Evolutionary conservation across 2,329 filamentous ascomycete species (phyloP).

Genomic region (Colletotrichum neosansevieriae): DNA sequence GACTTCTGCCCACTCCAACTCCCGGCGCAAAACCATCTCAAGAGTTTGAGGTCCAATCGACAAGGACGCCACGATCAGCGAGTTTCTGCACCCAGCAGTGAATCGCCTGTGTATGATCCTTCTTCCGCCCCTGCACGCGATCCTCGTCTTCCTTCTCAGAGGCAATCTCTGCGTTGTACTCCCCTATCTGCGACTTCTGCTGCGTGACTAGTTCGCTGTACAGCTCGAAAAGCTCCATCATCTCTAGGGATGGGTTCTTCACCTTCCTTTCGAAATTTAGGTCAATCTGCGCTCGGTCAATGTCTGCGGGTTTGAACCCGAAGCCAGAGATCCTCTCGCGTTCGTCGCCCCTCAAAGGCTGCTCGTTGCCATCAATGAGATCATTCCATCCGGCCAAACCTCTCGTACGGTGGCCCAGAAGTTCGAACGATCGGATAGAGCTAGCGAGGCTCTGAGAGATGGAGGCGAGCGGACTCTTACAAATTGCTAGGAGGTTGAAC

Average conservation of each 20-base stretch:
- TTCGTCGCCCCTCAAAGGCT: constrained; percentile 43
- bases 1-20: background rate
- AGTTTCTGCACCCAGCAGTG: constrained; percentile 77
- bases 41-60: constrained; percentile 49
- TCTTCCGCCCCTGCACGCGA: constrained; percentile 66
- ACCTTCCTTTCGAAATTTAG: constrained; percentile 27
- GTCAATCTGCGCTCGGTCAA: constrained; percentile 43
- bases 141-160: constrained; percentile 61
- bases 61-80: constrained; percentile 73
- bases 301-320: constrained; percentile 44
- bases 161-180: constrained; percentile 63
- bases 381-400: constrained; percentile 26
- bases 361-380: constrained; percentile 26
- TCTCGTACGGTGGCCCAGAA: constrained; percentile 55
- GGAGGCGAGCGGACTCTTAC: constrained; percentile 70
- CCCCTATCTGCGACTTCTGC: constrained; percentile 55
- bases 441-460: constrained; percentile 61
- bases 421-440: constrained; percentile 54
- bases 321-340: constrained; percentile 48
- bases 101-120: constrained; percentile 78
- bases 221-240: constrained; percentile 49
- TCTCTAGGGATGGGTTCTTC: constrained; percentile 18
- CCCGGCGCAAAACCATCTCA: background rate
- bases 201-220: constrained; percentile 55
- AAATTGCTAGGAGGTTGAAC: constrained; percentile 84